Evolutionary conservation across 2,329 filamentous ascomycete species (phyloP).

Genomic region (Phyllosticta paracitricarpa): DNA sequence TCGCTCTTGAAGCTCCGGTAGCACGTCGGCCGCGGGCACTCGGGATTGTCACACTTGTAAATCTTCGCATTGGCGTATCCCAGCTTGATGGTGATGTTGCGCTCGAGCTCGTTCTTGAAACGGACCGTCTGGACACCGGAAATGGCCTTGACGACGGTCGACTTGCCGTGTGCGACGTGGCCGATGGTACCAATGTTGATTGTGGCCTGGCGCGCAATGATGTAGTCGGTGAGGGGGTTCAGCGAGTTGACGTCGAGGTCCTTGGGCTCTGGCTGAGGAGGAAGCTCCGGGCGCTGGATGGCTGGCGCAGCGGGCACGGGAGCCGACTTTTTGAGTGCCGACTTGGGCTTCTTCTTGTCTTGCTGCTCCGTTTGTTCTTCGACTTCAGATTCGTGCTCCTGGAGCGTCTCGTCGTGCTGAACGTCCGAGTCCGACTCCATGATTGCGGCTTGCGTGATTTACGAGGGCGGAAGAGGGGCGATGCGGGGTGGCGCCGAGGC

Average conservation of each 20-base stretch:
- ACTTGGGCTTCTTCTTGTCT: constrained; percentile 43
- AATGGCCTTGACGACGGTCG: constrained; percentile 97
- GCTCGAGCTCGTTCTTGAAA: constrained; percentile 99
- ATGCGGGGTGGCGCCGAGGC: constrained; percentile 1
- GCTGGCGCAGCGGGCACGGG: constrained; percentile 34
- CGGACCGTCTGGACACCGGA: constrained; percentile 97
- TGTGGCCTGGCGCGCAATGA: constrained; percentile 94
- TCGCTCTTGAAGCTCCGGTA: constrained; percentile 97
- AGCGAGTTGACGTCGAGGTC: constrained; percentile 74
- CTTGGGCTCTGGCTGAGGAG: constrained; percentile 86
- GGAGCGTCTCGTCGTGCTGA: constrained; percentile 30
- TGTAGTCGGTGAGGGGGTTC: constrained; percentile 83
- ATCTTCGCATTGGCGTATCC: constrained; percentile 99
- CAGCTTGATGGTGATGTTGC: constrained; percentile 99
- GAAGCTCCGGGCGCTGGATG: constrained; percentile 55
- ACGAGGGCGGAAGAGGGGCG: not conserved
- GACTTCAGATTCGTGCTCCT: constrained; percentile 58
- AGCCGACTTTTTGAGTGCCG: constrained; percentile 73
- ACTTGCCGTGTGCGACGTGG: constrained; percentile 98
- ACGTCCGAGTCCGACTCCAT: constrained; percentile 34
- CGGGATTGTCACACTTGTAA: constrained; percentile 91
- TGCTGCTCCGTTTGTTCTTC: constrained; percentile 57
- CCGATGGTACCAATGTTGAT: constrained; percentile 99
- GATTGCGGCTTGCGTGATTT: constrained; percentile 13
- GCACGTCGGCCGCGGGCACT: constrained; percentile 89